phyloP scores from a whole-genome alignment of 108 stramenopile species.

The Skeletonema costatum region DNA sequence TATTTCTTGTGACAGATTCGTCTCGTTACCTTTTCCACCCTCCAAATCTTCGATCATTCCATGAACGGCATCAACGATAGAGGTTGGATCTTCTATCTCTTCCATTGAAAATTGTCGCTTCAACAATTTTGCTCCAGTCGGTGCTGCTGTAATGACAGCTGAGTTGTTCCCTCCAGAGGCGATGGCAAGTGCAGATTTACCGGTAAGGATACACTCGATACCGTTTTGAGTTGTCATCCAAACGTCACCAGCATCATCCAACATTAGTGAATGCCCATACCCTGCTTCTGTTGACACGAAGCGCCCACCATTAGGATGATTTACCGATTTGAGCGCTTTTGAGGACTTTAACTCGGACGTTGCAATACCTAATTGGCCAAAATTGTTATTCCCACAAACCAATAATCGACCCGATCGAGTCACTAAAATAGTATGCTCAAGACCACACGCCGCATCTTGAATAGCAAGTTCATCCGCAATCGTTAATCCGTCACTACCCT shows the following conservation, averaged over 20 bases:
- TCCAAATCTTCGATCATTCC: constrained; percentile 38
- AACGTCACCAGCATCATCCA: constrained; percentile 67
- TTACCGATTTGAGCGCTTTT: constrained; percentile 19
- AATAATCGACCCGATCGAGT: constrained; percentile 61
- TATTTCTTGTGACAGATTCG: constrained; percentile 43
- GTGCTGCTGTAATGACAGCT: constrained; percentile 47
- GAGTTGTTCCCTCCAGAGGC: constrained; percentile 64
- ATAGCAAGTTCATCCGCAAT: constrained; percentile 65
- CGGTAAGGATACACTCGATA: constrained; percentile 33
- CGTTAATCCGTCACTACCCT: not conserved
- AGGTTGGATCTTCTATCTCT: constrained; percentile 22
- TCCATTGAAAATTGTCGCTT: constrained; percentile 44
- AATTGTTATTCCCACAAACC: constrained; percentile 65
- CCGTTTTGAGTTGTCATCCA: constrained; percentile 54
- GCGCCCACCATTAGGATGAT: constrained; percentile 46
- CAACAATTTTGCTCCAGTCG: constrained; percentile 6
- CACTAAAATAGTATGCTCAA: constrained; percentile 60
- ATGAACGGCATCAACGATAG: constrained; percentile 42
- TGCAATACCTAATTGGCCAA: constrained; percentile 58
- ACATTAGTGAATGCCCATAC: constrained; percentile 48
- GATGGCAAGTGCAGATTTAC: constrained; percentile 45
- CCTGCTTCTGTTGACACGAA: constrained; percentile 68
- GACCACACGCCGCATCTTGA: constrained; percentile 71
- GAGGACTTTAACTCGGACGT: constrained; percentile 6
- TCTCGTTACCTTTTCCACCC: constrained; percentile 13